Conservation (phyloP, 257 asterid genomes). For the Nicotiana knightiana region DNA sequence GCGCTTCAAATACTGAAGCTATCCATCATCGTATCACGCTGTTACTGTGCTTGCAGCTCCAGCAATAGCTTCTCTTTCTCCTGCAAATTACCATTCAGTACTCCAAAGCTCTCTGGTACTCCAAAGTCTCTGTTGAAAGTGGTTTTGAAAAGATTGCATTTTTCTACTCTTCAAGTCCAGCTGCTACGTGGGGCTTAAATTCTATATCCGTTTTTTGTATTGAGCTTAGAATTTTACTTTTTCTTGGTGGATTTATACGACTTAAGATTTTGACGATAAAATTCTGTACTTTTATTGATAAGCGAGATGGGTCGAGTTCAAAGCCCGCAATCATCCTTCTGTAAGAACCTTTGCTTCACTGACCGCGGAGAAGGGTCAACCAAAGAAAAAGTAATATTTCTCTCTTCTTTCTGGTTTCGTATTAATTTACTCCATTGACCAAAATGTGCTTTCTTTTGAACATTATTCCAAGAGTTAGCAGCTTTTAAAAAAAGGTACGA, state of each 20-base stretch:
- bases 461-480: no score
- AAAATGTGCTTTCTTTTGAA: neutral
- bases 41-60: constrained; percentile 20
- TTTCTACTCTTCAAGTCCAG: neutral
- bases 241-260: neutral
- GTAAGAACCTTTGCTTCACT: constrained; percentile 55
- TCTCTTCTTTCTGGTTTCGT: neutral
- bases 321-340: constrained; percentile 20
- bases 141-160: constrained; percentile 2
- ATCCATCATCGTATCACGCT: constrained; percentile 29
- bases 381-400: constrained; percentile 56
- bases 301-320: constrained; percentile 37
- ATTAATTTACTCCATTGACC: neutral
- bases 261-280: neutral
- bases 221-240: no score
- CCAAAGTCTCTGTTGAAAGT: neutral
- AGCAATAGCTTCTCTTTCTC: constrained; percentile 26
- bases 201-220: neutral
- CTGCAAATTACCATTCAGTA: constrained; percentile 20
- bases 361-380: constrained; percentile 46
- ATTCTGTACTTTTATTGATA: constrained; percentile 16
- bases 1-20: constrained; percentile 37
- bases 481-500: neutral
- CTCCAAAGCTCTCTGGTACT: constrained; percentile 36
- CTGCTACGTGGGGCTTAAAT: neutral